Evolutionary conservation across 1,139 yeast genomes (phyloP).

Genomic region (Tardiomyces blankii): DNA sequence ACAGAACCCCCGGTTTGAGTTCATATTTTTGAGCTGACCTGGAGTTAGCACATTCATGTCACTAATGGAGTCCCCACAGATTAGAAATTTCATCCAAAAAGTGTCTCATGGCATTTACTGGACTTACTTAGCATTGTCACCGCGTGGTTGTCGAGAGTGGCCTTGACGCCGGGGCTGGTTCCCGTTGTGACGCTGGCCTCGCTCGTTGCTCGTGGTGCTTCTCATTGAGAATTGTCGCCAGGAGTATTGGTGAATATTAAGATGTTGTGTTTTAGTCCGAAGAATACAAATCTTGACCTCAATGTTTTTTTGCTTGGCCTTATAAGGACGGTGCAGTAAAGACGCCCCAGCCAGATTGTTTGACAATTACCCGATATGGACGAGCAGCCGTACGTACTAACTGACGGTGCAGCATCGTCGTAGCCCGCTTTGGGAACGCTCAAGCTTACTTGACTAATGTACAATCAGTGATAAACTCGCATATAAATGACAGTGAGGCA

Average conservation of each 20-base stretch:
- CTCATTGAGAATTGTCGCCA: not conserved
- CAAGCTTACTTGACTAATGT: too few relatives aligned
- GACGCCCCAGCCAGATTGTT: not conserved
- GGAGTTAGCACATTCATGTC: not conserved
- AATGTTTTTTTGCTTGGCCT: too few relatives aligned
- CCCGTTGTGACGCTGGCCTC: not conserved
- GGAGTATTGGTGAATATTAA: too few relatives aligned
- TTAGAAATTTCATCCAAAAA: too few relatives aligned
- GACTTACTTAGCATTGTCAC: not conserved
- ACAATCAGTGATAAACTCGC: too few relatives aligned
- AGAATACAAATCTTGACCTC: too few relatives aligned
- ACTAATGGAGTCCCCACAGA: not conserved
- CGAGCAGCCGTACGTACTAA: not conserved
- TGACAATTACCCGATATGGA: not conserved
- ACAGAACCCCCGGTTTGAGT: not conserved
- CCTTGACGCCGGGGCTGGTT: not conserved
- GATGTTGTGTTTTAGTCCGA: too few relatives aligned
- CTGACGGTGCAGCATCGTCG: too few relatives aligned
- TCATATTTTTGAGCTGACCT: not conserved
- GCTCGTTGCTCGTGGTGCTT: not conserved
- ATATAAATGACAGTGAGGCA: too few relatives aligned
- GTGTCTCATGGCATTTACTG: too few relatives aligned
- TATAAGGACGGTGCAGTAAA: too few relatives aligned
- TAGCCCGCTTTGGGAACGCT: too few relatives aligned
- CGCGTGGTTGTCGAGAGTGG: not conserved